These are phyloP conservation scores for Boletus rufocinnamomeus DNA, from an alignment of 768 basidiomycete species.

Conservation along the genomic window DNA sequence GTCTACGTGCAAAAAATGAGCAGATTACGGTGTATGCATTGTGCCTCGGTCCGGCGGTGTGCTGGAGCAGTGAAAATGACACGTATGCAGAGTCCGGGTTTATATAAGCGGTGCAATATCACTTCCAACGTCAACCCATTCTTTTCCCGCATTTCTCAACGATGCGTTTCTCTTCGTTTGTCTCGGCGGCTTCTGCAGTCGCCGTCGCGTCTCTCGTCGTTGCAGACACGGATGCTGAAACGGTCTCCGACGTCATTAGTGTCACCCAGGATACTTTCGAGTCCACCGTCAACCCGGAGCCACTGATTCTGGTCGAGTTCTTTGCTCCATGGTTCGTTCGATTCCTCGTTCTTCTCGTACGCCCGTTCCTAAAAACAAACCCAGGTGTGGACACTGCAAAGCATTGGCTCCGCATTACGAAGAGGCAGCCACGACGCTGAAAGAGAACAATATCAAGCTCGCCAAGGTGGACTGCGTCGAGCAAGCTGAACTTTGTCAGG, in stretches of 20 bases:
- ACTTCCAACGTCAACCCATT: not conserved
- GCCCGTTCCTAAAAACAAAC: not conserved
- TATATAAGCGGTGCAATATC: slow-evolving; percentile 21
- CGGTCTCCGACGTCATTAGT: slow-evolving; percentile 74
- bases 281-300: slow-evolving; percentile 59
- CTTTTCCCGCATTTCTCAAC: slow-evolving; percentile 32
- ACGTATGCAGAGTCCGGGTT: slow-evolving; percentile 30
- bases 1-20: not conserved
- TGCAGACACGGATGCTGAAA: slow-evolving; percentile 45
- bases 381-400: slow-evolving; percentile 96
- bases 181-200: slow-evolving; percentile 54
- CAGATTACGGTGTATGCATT: not conserved
- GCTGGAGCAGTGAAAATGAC: slow-evolving; percentile 19
- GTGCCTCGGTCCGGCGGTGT: not conserved
- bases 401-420: slow-evolving; percentile 93
- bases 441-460: slow-evolving; percentile 85
- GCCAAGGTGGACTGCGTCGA: slow-evolving; percentile 99
- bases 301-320: slow-evolving; percentile 91
- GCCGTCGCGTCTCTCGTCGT: slow-evolving; percentile 55
- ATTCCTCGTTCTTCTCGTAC: not conserved
- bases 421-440: slow-evolving; percentile 90
- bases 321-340: slow-evolving; percentile 76
- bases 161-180: slow-evolving; percentile 64
- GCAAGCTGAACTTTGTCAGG: slow-evolving; percentile 86
- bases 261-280: slow-evolving; percentile 73